These are phyloP conservation scores for Trichocomaceae sp. DNA, from an alignment of 2,329 filamentous ascomycete species.

Conservation along the genomic window DNA sequence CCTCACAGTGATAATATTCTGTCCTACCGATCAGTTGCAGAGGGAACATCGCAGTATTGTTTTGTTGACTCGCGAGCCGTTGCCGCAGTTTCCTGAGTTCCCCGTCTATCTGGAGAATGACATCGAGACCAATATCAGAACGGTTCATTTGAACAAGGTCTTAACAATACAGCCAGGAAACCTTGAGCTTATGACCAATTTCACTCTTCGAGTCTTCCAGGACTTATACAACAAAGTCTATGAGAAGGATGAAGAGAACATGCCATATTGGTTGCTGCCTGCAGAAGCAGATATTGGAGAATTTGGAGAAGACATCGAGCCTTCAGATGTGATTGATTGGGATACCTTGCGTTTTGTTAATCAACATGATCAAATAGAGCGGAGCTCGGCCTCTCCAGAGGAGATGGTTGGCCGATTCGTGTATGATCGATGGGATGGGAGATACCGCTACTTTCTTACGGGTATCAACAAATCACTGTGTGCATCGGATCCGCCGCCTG, in stretches of 20 bases:
- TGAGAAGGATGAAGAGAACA: conserved; percentile 52
- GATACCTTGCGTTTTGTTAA: conserved; percentile 29
- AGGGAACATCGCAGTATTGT: conserved; percentile 58
- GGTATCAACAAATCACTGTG: conserved; percentile 26
- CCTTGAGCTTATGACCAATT: conserved; percentile 56
- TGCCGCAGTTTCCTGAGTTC: conserved; percentile 63
- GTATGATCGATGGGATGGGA: conserved; percentile 52
- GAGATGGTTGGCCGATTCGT: conserved; percentile 47
- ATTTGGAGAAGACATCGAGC: conserved; percentile 1
- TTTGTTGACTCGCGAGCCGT: conserved; percentile 59
- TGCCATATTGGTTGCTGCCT: conserved; percentile 82
- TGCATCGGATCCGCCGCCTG: conserved; percentile 30
- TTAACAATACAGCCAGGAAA: conserved; percentile 31
- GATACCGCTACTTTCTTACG: conserved; percentile 51
- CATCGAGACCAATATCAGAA: conserved; percentile 52
- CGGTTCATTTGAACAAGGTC: conserved; percentile 38
- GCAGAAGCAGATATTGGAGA: conserved; percentile 19
- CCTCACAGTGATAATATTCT: conserved; percentile 55
- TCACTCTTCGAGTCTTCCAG: conserved; percentile 69
- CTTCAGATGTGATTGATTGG: conserved; percentile 40
- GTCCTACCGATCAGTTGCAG: conserved; percentile 50
- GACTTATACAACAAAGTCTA: conserved; percentile 90
- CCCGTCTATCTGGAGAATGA: conserved; percentile 65
- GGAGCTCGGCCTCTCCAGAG: conserved; percentile 37
- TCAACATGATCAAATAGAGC: conserved; percentile 37